phyloP scores from a whole-genome alignment of 257 asterid genomes.

The Solanum habrochaites region DNA sequence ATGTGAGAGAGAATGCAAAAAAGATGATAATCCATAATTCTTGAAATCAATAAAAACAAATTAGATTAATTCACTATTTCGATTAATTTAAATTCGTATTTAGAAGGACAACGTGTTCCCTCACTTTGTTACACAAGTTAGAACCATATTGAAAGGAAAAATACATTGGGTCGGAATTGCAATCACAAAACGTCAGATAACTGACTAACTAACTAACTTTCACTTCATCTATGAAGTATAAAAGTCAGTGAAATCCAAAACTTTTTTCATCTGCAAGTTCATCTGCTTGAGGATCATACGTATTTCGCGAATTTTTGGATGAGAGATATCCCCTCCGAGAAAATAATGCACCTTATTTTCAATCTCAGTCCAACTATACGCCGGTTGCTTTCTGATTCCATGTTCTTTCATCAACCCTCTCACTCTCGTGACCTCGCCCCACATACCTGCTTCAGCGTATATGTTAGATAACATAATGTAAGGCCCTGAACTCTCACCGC shows the following conservation, averaged over 20 bases:
- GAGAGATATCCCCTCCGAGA: slow-evolving; percentile 8
- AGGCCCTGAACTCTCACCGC: neutral
- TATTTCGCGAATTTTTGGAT: slow-evolving; percentile 1
- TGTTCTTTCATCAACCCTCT: slow-evolving; percentile 10
- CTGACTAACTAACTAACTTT: too few species aligned
- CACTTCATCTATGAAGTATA: neutral
- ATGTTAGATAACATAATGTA: slow-evolving; percentile 9
- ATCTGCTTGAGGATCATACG: neutral
- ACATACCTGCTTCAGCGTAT: slow-evolving; percentile 8
- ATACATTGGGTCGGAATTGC: too few species aligned
- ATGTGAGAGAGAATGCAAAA: too few species aligned
- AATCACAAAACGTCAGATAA: too few species aligned
- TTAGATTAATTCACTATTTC: too few species aligned
- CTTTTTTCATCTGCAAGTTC: slow-evolving; percentile 5
- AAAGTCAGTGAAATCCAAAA: neutral
- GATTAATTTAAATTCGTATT: too few species aligned
- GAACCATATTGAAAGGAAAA: too few species aligned
- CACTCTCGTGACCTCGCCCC: slow-evolving; percentile 8
- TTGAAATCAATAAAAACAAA: too few species aligned
- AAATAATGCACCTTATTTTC: slow-evolving; percentile 1
- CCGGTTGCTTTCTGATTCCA: slow-evolving; percentile 7
- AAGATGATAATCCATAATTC: too few species aligned
- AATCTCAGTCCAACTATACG: slow-evolving; percentile 11
- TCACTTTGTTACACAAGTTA: too few species aligned
- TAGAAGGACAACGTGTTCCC: too few species aligned